Evolutionary conservation across 148 eudicot species (phyloP), one percentile per base, ranked within the genome.

Genomic region (Rhododendron mucronatum): DNA sequence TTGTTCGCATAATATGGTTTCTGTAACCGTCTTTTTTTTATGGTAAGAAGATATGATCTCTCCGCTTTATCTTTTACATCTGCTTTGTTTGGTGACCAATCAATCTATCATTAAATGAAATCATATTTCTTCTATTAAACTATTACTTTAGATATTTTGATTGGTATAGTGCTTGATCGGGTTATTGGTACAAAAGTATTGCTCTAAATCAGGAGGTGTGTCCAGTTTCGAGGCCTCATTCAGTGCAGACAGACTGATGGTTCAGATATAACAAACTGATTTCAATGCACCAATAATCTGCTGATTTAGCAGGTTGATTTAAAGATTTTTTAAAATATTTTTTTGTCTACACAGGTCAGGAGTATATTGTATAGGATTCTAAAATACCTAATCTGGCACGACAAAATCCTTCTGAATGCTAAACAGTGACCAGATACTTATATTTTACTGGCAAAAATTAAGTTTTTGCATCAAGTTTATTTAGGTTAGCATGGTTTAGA

Each of bases 41-140:
- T 47, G 76, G 88, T 83, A 87, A 81, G 83, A 81, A 18, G 61
- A 81, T 33, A 55, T 61, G 35, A 82, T 57, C 81, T 69, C 80
- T 59, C 48, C 23, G 63, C 21, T 18, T 65, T 82, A 15, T 51
- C 41, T 63, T 82, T 26, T 37, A 14, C 44, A 51, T 73, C 69
- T 48, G 48, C 76, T 44, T 59, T 73, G 6, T 10, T 75, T 74
- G n/a, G 35, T 45, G 20, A 28, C 55, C 37, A n/a, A 55, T 82
- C 57, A 73, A 23, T 69, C 51, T 71, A 21, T 41, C 14, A 50
- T 86, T 5, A 39, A 35, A 69, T 82, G 23, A 44, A 12, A 86
- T 81, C 69, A 15, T 30, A 9, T 53, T n/a, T 78, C 51, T 65
- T 47, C 61, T 63, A 30, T 77, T 8, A 47, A 55, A 33, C 61